Conservation (phyloP, 352 stramenopile genomes). For the Pythium phragmitis region DNA sequence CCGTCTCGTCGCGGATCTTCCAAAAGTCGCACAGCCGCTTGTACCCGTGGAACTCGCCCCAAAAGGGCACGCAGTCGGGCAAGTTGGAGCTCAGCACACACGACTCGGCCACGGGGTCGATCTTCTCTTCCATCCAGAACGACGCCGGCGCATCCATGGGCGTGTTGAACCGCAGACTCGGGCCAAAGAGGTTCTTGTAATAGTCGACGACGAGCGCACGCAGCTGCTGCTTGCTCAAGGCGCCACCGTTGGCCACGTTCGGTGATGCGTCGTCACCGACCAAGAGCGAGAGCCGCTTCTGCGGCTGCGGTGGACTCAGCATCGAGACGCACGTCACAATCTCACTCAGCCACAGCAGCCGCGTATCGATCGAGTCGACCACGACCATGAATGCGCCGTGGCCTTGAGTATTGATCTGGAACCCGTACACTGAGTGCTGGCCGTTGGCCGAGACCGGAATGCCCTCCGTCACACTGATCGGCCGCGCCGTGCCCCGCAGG, state of each 20-base stretch:
- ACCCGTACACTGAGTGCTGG: conserved; percentile 74
- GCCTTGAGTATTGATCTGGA: conserved; percentile 87
- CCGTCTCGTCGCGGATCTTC: conserved; percentile 86
- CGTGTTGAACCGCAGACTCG: conserved; percentile 77
- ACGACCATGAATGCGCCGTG: conserved; percentile 84
- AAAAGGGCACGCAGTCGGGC: conserved; percentile 83
- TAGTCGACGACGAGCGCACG: conserved; percentile 75
- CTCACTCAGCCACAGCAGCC: conserved; percentile 79
- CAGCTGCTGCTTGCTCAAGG: conserved; percentile 70
- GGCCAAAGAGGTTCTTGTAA: conserved; percentile 78
- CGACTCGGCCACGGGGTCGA: conserved; percentile 62
- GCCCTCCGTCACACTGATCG: conserved; percentile 78
- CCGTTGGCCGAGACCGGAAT: conserved; percentile 68
- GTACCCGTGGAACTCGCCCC: conserved; percentile 88
- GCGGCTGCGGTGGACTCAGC: conserved; percentile 35
- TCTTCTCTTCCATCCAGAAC: conserved; percentile 87
- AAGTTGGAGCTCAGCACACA: conserved; percentile 86
- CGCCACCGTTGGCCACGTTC: conserved; percentile 16
- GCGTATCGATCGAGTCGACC: conserved; percentile 83
- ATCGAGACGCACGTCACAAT: conserved; percentile 56
- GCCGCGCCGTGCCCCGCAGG: conserved; percentile 72
- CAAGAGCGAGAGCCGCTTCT: conserved; percentile 59
- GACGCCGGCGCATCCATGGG: conserved; percentile 71
- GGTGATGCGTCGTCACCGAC: conserved; percentile 32
- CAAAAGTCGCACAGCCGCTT: conserved; percentile 86